phyloP scores from a whole-genome alignment of 2,329 filamentous ascomycete genomes.

The Aspergillus arachidicola region DNA sequence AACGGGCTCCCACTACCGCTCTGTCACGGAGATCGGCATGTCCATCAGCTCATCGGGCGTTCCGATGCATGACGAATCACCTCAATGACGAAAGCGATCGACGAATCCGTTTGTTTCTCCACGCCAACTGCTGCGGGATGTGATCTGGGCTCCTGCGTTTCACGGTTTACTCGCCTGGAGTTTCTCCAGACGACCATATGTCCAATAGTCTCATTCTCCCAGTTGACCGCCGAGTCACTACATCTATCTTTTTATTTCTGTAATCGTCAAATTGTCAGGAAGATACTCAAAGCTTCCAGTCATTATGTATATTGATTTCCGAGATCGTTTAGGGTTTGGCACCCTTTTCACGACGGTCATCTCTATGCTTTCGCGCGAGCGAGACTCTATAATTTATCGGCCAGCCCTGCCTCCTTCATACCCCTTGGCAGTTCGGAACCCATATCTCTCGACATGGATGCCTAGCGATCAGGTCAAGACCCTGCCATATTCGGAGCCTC shows the following conservation, averaged over 20 bases:
- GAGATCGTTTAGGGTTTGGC: constrained; percentile 22
- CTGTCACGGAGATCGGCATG: neutral
- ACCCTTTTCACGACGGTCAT: constrained; percentile 26
- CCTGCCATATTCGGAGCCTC: constrained; percentile 41
- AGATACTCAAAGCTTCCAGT: neutral
- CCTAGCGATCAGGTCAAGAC: constrained; percentile 41
- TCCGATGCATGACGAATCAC: neutral
- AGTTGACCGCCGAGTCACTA: neutral
- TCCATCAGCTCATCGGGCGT: neutral
- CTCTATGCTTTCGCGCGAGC: constrained; percentile 16
- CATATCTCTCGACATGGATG: constrained; percentile 50
- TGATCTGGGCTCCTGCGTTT: neutral
- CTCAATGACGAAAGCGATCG: neutral
- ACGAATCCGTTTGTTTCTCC: neutral
- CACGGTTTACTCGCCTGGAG: neutral
- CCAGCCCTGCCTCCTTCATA: constrained; percentile 46
- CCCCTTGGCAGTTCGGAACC: constrained; percentile 47
- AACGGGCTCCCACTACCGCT: neutral
- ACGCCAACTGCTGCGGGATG: neutral
- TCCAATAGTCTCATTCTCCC: neutral
- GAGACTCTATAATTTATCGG: constrained; percentile 19
- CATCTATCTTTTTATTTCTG: neutral
- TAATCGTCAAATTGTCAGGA: neutral
- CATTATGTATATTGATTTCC: constrained; percentile 18
- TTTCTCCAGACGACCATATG: neutral